Percentiles rank a stretch among this genome's conserved stretches.
These are phyloP conservation scores for Blyttiomyces sp. DNA, from an alignment of 371 early-diverging fungal species.

Conservation along the genomic window DNA sequence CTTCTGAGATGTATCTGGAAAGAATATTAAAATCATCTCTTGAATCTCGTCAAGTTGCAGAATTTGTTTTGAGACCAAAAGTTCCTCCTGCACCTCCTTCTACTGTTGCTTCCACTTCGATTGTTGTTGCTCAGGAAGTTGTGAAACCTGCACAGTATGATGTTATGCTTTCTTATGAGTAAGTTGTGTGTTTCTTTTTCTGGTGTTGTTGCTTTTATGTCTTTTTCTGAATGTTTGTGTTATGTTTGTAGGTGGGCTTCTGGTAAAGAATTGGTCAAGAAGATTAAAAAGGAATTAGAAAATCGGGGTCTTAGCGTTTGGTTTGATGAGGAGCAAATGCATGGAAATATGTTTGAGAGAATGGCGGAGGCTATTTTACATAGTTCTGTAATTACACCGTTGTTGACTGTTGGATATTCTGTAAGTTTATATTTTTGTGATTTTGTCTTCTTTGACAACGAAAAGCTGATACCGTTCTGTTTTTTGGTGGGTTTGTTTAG, in stretches of 20 bases:
- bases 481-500: not conserved
- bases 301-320: not conserved
- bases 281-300: not conserved
- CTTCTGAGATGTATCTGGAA: too few species aligned
- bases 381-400: not conserved
- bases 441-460: not conserved
- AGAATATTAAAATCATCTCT: too few species aligned
- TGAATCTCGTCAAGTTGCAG: not conserved
- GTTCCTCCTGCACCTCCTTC: not conserved
- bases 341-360: not conserved
- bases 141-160: not conserved
- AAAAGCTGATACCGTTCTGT: not conserved
- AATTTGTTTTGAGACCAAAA: not conserved
- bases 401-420: not conserved
- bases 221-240: not conserved
- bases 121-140: not conserved
- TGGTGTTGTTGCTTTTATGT: not conserved
- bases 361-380: not conserved
- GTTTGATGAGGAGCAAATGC: not conserved
- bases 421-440: not conserved
- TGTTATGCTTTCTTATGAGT: not conserved
- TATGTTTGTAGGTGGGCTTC: too few species aligned
- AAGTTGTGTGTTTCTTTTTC: too few species aligned
- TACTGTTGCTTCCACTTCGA: too few species aligned
- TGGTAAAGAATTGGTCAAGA: not conserved